Evolutionary conservation across 2,329 filamentous ascomycete genomes (phyloP), one percentile per base, ranked within the genome.

Genomic region (Pezicula radicicola): DNA sequence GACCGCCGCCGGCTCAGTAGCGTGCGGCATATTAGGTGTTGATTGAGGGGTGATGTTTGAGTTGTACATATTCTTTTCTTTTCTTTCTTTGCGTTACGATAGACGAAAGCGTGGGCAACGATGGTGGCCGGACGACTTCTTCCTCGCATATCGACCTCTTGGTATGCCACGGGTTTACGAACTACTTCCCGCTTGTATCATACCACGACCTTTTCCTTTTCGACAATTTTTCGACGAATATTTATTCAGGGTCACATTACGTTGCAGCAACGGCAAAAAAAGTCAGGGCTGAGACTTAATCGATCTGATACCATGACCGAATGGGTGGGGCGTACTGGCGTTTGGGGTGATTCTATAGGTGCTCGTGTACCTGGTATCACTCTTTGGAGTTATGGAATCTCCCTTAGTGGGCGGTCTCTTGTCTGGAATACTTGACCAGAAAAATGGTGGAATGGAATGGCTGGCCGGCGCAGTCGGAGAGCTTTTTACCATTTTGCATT

Each of bases 21-120:
- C 53, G 46, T 49, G 28, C 35, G 16, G 15, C n/a, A 46, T 15
- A 8, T 47, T 48, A 43, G 18, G 21, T 47, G 45, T 43, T 35
- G 27, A 49, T 9, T 49, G 53, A 50, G 54, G 18, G 47, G 42
- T 49, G n/a, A 50, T 59, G 52, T 57, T 61, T 54, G 50, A 54
- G 54, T 60, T 68, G 66, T 67, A 68, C 51, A 67, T 68, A 68
- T 60, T 63, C 59, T 50, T 51, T 61, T 63, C 56, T 52, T 53
- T 53, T 55, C 60, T 46, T 50, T 54, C 49, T 55, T 53, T 45
- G 27, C 42, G 12, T 61, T 60, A 57, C 57, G 60, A 64, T 64
- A 61, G 58, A 64, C 59, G 61, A 52, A 30, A 45, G 27, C 21
- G 42, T 45, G 42, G 25, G 27, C 42, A 51, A 46, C 52, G 55